Percentiles rank a stretch among this genome's conserved stretches.
These are phyloP conservation scores for Phytophthora vignae DNA, from an alignment of 352 stramenopile genomes.

Conservation along the genomic window DNA sequence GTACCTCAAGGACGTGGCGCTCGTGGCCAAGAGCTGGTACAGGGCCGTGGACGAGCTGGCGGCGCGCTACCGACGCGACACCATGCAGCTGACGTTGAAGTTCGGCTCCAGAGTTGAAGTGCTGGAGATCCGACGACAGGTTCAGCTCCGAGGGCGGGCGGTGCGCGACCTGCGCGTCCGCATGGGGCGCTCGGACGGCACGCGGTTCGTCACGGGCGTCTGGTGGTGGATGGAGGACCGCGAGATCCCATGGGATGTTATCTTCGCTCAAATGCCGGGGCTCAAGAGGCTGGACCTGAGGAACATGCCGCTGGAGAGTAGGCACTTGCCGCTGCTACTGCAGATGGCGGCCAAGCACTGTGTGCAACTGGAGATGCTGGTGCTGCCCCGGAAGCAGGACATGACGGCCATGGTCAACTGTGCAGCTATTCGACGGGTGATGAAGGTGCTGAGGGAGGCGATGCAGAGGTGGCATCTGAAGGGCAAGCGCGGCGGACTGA, in stretches of 20 bases:
- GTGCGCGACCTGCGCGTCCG: slow-evolving; percentile 42
- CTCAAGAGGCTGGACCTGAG: slow-evolving; percentile 41
- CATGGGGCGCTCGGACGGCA: slow-evolving; percentile 42
- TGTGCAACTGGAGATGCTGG: slow-evolving; percentile 39
- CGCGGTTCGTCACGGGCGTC: slow-evolving; percentile 35
- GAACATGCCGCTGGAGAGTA: slow-evolving; percentile 39
- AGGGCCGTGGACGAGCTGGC: slow-evolving; percentile 44
- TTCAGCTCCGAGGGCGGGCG: slow-evolving; percentile 35
- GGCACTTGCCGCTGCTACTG: slow-evolving; percentile 33
- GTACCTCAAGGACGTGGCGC: slow-evolving; percentile 32
- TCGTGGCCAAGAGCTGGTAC: slow-evolving; percentile 47
- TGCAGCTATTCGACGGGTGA: slow-evolving; percentile 17
- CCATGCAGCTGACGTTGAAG: slow-evolving; percentile 43
- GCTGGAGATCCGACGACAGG: slow-evolving; percentile 19
- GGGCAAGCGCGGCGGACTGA: slow-evolving; percentile 40
- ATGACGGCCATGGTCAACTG: slow-evolving; percentile 17
- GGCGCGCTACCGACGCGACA: slow-evolving; percentile 31
- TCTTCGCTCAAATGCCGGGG: slow-evolving; percentile 32
- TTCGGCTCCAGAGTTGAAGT: slow-evolving; percentile 38
- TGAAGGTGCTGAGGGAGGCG: slow-evolving; percentile 36
- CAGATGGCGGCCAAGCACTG: slow-evolving; percentile 39
- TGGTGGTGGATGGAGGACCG: slow-evolving; percentile 47
- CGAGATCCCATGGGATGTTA: slow-evolving; percentile 33
- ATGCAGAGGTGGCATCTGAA: slow-evolving; percentile 44
- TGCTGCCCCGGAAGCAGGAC: slow-evolving; percentile 39